Percentiles rank a stretch among this genome's conserved stretches.
phyloP scores from a whole-genome alignment of 1,284 basidiomycete species.

The Blastosporella zonata region DNA sequence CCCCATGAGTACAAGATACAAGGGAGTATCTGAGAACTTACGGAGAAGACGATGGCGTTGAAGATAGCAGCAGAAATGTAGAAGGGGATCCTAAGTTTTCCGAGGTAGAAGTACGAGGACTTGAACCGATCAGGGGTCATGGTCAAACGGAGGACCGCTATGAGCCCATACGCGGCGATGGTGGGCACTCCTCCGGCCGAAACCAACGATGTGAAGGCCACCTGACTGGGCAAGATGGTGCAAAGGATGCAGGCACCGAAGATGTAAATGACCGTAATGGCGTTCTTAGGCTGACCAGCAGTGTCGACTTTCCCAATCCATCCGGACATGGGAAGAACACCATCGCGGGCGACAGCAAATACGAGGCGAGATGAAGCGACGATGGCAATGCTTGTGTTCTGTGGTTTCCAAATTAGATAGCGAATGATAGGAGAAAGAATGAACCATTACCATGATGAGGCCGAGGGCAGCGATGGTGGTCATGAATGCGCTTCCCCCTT shows the following conservation, averaged over 20 bases:
- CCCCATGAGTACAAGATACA: slow-evolving; percentile 9
- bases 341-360: slow-evolving; percentile 85
- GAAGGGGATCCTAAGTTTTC: slow-evolving; percentile 61
- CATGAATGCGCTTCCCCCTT: slow-evolving; percentile 78
- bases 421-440: slow-evolving; percentile 1
- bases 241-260: slow-evolving; percentile 73
- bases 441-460: slow-evolving; percentile 61
- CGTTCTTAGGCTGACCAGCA: slow-evolving; percentile 73
- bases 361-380: slow-evolving; percentile 83
- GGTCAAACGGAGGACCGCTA: slow-evolving; percentile 66
- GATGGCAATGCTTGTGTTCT: slow-evolving; percentile 83
- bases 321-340: slow-evolving; percentile 74
- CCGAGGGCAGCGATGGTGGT: slow-evolving; percentile 76
- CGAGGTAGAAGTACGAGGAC: slow-evolving; percentile 67
- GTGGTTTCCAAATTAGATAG: slow-evolving; percentile 6
- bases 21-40: slow-evolving; percentile 33
- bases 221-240: slow-evolving; percentile 81
- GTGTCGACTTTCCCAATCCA: slow-evolving; percentile 77
- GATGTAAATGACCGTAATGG: slow-evolving; percentile 77
- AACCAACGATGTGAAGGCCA: slow-evolving; percentile 83
- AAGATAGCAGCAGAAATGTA: slow-evolving; percentile 67
- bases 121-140: slow-evolving; percentile 76
- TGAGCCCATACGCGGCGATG: slow-evolving; percentile 80
- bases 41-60: slow-evolving; percentile 70
- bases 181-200: slow-evolving; percentile 81